phyloP scores from a whole-genome alignment of 768 basidiomycete species.

The Neoboletus subvelutipes region DNA sequence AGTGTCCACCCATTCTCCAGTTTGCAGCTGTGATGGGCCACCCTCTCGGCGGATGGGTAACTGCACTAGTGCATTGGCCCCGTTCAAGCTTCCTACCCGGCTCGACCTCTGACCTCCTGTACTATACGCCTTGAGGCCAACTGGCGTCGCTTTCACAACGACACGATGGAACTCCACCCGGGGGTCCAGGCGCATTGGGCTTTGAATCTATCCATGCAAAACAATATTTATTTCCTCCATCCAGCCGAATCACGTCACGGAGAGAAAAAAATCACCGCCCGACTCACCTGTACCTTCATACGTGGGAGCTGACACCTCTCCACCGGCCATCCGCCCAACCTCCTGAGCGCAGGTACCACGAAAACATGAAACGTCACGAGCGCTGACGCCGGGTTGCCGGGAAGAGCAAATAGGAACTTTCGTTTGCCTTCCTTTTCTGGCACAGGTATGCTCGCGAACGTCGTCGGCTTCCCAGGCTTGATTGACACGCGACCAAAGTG shows the following conservation, averaged over 20 bases:
- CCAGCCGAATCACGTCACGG: background rate
- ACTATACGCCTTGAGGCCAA: slow-evolving; percentile 63
- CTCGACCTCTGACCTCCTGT: slow-evolving; percentile 89
- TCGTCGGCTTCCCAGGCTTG: slow-evolving; percentile 87
- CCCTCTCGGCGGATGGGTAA: slow-evolving; percentile 49
- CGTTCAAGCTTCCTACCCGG: slow-evolving; percentile 73
- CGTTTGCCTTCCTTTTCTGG: slow-evolving; percentile 28
- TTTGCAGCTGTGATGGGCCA: slow-evolving; percentile 41
- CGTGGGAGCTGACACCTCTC: slow-evolving; percentile 56
- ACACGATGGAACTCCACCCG: slow-evolving; percentile 86
- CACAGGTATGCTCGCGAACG: slow-evolving; percentile 75
- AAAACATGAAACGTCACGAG: slow-evolving; percentile 85
- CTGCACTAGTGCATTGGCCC: slow-evolving; percentile 77
- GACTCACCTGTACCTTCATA: slow-evolving; percentile 60
- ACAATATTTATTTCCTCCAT: background rate
- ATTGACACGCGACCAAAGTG: slow-evolving; percentile 86
- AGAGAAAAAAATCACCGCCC: background rate
- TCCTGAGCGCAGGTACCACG: slow-evolving; percentile 76
- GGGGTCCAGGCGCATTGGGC: slow-evolving; percentile 64
- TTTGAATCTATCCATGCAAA: slow-evolving; percentile 45
- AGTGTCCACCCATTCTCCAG: slow-evolving; percentile 57
- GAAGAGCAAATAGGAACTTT: slow-evolving; percentile 80
- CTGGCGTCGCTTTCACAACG: slow-evolving; percentile 43
- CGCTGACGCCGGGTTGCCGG: slow-evolving; percentile 87
- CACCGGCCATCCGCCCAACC: slow-evolving; percentile 65